These are phyloP conservation scores for Bolboschoenus planiculmis DNA, from an alignment of 176 grass and related monocot genomes.

Conservation along the genomic window DNA sequence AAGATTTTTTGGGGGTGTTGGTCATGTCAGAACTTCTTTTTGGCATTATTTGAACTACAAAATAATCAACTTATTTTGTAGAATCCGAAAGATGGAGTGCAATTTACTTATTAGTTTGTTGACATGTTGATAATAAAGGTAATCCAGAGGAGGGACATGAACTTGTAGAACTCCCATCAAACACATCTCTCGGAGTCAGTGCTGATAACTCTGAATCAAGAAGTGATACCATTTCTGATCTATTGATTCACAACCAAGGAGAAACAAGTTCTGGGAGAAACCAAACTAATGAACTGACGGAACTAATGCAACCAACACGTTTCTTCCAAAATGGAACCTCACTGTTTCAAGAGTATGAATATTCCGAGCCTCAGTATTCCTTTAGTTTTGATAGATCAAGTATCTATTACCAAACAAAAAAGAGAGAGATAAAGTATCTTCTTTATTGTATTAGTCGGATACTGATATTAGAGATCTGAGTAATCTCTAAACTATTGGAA, in stretches of 20 bases:
- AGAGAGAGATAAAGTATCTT: not conserved
- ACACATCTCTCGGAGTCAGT: not conserved
- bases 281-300: conserved; percentile 27
- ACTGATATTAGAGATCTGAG: not conserved
- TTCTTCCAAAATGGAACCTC: conserved; percentile 70
- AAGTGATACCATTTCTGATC: conserved; percentile 13
- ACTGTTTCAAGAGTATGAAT: conserved; percentile 71
- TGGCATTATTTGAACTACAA: not conserved
- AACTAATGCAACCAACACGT: conserved; percentile 38
- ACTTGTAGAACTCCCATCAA: conserved; percentile 30
- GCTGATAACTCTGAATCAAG: conserved; percentile 23
- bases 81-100: not conserved
- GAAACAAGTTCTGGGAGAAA: conserved; percentile 32
- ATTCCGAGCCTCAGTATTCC: not conserved
- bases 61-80: not conserved
- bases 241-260: not conserved
- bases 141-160: conserved; percentile 43
- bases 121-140: conserved; percentile 23
- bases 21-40: not conserved
- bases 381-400: conserved; percentile 1
- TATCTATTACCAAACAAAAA: too few species aligned
- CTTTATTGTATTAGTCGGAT: not conserved
- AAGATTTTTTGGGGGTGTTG: not conserved
- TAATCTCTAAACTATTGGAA: not conserved
- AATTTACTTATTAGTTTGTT: not conserved